phyloP scores from a whole-genome alignment of 306 rosid species.

The Gastrolobium bilobum region DNA sequence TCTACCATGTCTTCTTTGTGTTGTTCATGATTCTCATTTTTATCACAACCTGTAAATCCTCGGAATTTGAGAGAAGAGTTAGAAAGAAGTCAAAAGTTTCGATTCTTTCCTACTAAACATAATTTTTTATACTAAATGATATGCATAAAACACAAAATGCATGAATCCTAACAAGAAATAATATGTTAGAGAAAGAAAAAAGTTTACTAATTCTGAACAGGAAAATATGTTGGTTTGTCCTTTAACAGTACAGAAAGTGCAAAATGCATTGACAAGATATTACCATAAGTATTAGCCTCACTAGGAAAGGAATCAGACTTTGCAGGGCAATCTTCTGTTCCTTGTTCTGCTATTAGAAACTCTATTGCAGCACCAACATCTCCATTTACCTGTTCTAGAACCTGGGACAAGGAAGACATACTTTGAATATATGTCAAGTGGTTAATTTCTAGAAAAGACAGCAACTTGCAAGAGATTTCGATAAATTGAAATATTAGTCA shows the following conservation, averaged over 20 bases:
- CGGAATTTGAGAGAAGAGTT: constrained; percentile 35
- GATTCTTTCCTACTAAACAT: background rate
- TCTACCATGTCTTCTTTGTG: constrained; percentile 49
- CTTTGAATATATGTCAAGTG: constrained; percentile 25
- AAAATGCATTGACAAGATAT: constrained; percentile 50
- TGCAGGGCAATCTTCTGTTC: constrained; percentile 60
- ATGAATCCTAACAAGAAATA: background rate
- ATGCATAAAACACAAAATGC: constrained; percentile 31
- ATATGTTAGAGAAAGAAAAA: background rate
- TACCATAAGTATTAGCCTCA: constrained; percentile 61
- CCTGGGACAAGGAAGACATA: constrained; percentile 55
- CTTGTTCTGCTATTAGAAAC: constrained; percentile 83
- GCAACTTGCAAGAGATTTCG: constrained; percentile 40
- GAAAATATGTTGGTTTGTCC: constrained; percentile 34
- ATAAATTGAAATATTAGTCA: constrained; percentile 18
- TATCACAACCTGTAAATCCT: constrained; percentile 49
- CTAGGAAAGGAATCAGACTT: constrained; percentile 55
- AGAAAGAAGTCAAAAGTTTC: constrained; percentile 16
- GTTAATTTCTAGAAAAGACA: constrained; percentile 38
- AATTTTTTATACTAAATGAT: constrained; percentile 10
- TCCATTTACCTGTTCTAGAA: constrained; percentile 73
- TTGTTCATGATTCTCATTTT: constrained; percentile 47
- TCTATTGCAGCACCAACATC: constrained; percentile 83
- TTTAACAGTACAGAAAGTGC: constrained; percentile 33
- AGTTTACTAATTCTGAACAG: background rate